Evolutionary conservation across 805 yeast species (phyloP).

Genomic region (Candida insectalens): DNA sequence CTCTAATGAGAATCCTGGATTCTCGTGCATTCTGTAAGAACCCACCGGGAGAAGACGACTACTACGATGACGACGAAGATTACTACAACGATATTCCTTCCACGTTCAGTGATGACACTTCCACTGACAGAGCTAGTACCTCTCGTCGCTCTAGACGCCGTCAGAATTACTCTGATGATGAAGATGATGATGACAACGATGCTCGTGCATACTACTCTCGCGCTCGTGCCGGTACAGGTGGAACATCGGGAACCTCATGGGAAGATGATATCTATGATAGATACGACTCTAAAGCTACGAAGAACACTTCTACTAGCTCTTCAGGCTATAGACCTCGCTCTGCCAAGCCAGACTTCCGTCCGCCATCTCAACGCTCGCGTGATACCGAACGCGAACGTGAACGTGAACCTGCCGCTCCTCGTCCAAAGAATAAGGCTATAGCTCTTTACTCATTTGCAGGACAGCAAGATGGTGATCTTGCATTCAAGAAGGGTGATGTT

Average conservation of each 20-base stretch:
- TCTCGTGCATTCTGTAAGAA: slow-evolving; percentile 63
- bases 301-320: slow-evolving; percentile 12
- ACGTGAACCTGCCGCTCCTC: slow-evolving; percentile 23
- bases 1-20: slow-evolving; percentile 77
- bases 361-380: slow-evolving; percentile 4
- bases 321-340: slow-evolving; percentile 24
- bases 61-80: slow-evolving; percentile 51
- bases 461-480: slow-evolving; percentile 86
- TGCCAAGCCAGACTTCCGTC: slow-evolving; percentile 27
- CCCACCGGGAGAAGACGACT: slow-evolving; percentile 32
- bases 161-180: slow-evolving; percentile 14
- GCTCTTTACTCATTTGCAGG: slow-evolving; percentile 87
- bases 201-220: slow-evolving; percentile 16
- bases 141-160: slow-evolving; percentile 6
- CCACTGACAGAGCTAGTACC: slow-evolving; percentile 25
- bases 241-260: slow-evolving; percentile 42
- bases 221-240: background rate
- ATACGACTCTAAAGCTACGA: slow-evolving; percentile 19
- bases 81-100: slow-evolving; percentile 72
- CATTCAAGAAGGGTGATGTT: slow-evolving; percentile 91
- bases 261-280: slow-evolving; percentile 81
- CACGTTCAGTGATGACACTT: slow-evolving; percentile 48
- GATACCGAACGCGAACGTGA: too few relatives aligned
- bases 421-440: slow-evolving; percentile 61
- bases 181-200: slow-evolving; percentile 26